Conservation (phyloP, 331 rosid genomes). For the Pyrus hybrid region DNA sequence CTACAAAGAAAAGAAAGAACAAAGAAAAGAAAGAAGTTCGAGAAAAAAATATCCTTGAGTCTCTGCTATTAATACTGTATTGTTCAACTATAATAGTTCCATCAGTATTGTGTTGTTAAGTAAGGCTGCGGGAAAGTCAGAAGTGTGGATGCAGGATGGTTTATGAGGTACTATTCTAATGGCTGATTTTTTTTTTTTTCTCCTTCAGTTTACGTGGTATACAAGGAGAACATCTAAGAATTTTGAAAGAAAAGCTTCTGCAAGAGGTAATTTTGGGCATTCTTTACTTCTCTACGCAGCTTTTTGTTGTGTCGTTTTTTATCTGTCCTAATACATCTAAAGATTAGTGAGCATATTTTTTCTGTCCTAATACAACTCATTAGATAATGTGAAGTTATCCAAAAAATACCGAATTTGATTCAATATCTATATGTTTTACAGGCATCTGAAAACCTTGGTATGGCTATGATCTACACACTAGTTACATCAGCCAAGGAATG, state of each 20-base stretch:
- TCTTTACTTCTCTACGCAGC: not conserved
- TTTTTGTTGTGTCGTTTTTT: not conserved
- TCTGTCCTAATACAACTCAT: not conserved
- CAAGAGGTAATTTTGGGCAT: conserved; percentile 56
- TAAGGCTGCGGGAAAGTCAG: not conserved
- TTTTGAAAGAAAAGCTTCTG: conserved; percentile 73
- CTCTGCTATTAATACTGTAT: not conserved
- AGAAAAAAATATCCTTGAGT: not conserved
- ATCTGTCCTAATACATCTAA: not conserved
- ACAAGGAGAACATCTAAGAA: conserved; percentile 54
- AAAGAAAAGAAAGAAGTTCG: not conserved
- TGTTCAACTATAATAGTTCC: not conserved
- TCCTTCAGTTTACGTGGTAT: conserved; percentile 70
- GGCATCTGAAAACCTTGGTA: conserved; percentile 99
- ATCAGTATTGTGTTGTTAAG: not conserved
- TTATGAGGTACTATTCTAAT: not conserved
- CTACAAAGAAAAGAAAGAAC: not conserved
- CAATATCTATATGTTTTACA: conserved; percentile 16
- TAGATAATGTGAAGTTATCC: not conserved
- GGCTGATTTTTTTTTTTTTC: not conserved
- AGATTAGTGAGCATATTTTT: not conserved
- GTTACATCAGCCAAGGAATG: conserved; percentile 92
- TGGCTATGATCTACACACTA: conserved; percentile 97
- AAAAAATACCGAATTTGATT: not conserved
- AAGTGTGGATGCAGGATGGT: not conserved